phyloP scores from a whole-genome alignment of 2,329 filamentous ascomycete species.

The Epichloe bromicola region DNA sequence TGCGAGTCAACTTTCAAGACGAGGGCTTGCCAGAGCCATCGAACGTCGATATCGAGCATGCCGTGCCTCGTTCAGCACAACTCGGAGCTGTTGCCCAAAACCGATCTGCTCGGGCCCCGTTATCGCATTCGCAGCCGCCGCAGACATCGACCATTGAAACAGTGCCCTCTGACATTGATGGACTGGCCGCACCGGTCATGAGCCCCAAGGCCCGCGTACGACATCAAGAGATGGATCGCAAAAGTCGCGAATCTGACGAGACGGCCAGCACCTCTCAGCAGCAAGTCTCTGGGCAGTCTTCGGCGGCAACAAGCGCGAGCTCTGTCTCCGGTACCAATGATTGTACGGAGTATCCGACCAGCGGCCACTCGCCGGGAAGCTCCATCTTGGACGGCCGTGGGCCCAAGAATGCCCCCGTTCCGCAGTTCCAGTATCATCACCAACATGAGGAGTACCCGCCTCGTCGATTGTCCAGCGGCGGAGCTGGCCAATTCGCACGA shows the following conservation, averaged over 20 bases:
- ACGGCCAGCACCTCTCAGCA: slow-evolving; percentile 36
- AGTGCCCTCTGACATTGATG: slow-evolving; percentile 3
- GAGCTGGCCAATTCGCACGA: slow-evolving; percentile 17
- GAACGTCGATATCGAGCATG: slow-evolving; percentile 37
- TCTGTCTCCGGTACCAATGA: slow-evolving; percentile 40
- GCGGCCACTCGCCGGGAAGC: slow-evolving; percentile 35
- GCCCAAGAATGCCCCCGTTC: slow-evolving; percentile 31
- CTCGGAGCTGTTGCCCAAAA: slow-evolving; percentile 10
- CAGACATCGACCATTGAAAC: neutral
- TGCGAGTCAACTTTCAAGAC: slow-evolving; percentile 39
- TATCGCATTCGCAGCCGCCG: neutral
- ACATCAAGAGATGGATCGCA: slow-evolving; percentile 27
- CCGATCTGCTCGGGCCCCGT: neutral
- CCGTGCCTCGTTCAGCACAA: slow-evolving; percentile 15
- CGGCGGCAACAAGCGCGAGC: slow-evolving; percentile 42
- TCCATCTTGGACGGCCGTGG: slow-evolving; percentile 34
- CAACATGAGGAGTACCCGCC: slow-evolving; percentile 32
- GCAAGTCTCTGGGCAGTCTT: slow-evolving; percentile 36
- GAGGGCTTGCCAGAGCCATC: slow-evolving; percentile 40
- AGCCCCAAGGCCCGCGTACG: slow-evolving; percentile 19
- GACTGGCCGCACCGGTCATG: slow-evolving; percentile 14
- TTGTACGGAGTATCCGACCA: slow-evolving; percentile 28
- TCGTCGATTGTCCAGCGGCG: slow-evolving; percentile 30
- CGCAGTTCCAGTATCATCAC: slow-evolving; percentile 51
- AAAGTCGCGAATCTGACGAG: slow-evolving; percentile 40